Base-by-base conservation (phyloP, 2,329 filamentous ascomycete species). In the Calonectria leucothoes region DNA sequence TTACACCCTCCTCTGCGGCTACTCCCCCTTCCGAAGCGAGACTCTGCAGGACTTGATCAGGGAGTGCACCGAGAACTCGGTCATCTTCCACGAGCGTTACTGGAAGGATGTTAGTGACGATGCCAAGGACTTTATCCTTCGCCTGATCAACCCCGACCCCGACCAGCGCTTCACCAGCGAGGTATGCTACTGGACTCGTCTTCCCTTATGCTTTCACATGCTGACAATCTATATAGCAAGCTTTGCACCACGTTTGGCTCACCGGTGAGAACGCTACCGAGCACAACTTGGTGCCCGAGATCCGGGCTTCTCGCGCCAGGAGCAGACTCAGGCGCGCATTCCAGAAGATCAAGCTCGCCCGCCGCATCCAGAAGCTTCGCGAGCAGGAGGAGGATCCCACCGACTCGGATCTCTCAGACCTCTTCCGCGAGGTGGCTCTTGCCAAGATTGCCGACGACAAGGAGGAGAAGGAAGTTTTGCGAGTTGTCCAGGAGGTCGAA, bases 51-150 rank as follows among this genome's bases (percentile, higher is more conserved):
- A 98, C 81, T 89, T 99, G 77, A 97, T 99, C 78, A 95, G 98
- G 76, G 97, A 99, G 86, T 98, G 96, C 87, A 95, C 92, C 81
- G 92, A 91, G 74, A 94, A 92, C 49, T 91, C 93, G 65, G 94
- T 99, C 73, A 91, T 98, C 68, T 99, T 98, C 91, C 97, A 99
- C 84, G 96, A 98, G 83, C 92, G 96, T 71, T 99, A 98, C 87
- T 99, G 97, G 97, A 97, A 95, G 84, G 97, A 98, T 79, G 97
- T 99, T 81, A 98, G 96, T 83, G 89, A 94, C 64, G 96, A 98
- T 78, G 97, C 96, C 77, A 99, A 98, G 87, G 92, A 96, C 78
- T 99, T 99, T 84, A 98, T 99, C 85, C 87, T 93, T 74, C 87
- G 88, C 71, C 90, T 99, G 31, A 90, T 99, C 72, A 93, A 96